phyloP scores from a whole-genome alignment of 768 basidiomycete species.

The Coprinopsis cinerea region DNA sequence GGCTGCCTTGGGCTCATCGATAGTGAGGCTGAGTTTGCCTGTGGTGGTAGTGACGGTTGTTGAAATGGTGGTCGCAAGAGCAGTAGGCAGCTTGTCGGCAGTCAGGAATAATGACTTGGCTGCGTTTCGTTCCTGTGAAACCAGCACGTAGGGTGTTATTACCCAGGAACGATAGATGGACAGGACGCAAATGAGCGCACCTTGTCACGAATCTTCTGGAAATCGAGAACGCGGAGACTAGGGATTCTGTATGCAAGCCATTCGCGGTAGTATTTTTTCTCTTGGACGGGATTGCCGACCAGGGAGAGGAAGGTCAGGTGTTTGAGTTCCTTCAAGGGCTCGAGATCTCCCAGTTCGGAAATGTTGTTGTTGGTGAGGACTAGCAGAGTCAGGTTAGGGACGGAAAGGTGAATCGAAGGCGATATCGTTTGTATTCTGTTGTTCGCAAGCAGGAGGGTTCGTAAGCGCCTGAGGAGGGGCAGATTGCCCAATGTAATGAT shows the following conservation, averaged over 20 bases:
- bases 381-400: conserved; percentile 78
- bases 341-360: conserved; percentile 76
- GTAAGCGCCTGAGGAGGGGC: conserved; percentile 79
- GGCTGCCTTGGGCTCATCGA: conserved; percentile 72
- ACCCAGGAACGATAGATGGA: conserved; percentile 8
- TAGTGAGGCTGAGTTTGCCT: conserved; percentile 56
- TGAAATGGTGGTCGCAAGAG: conserved; percentile 74
- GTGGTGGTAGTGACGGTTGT: conserved; percentile 53
- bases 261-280: conserved; percentile 95
- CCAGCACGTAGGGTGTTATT: not conserved
- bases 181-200: conserved; percentile 52
- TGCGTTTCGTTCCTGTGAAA: conserved; percentile 66
- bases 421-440: conserved; percentile 86
- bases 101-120: conserved; percentile 76
- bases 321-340: conserved; percentile 72
- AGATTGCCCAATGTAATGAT: conserved; percentile 79
- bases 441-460: conserved; percentile 81
- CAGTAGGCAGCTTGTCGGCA: conserved; percentile 69
- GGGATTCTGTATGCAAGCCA: conserved; percentile 90
- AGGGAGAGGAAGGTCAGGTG: conserved; percentile 71
- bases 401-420: conserved; percentile 73
- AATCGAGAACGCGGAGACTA: conserved; percentile 87
- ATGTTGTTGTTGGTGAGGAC: conserved; percentile 82
- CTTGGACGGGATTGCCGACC: conserved; percentile 77
- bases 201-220: conserved; percentile 92